These are phyloP conservation scores for Castanospermum australe DNA, from an alignment of 306 rosid genomes.

Conservation along the genomic window DNA sequence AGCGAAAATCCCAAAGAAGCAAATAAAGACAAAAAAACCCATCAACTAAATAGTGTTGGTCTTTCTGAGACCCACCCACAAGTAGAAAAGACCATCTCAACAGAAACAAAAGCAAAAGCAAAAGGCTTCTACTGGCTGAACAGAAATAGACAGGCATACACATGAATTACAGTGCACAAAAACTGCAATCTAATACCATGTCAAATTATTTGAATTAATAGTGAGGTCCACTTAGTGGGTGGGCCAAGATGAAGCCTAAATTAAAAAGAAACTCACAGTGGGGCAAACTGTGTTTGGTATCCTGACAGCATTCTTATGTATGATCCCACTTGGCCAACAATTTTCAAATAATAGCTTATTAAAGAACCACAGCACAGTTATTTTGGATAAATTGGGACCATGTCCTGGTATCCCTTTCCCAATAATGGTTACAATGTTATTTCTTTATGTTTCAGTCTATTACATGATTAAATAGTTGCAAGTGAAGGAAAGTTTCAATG, in stretches of 20 bases:
- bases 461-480: background rate
- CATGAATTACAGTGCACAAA: background rate
- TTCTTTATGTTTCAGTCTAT: background rate
- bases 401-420: background rate
- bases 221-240: background rate
- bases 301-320: background rate
- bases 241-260: background rate
- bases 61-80: background rate
- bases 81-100: background rate
- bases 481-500: background rate
- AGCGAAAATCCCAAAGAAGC: background rate
- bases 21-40: background rate
- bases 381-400: background rate
- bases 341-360: background rate
- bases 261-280: background rate
- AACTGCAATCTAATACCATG: background rate
- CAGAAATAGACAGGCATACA: background rate
- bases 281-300: background rate
- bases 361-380: background rate
- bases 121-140: constrained; percentile 12
- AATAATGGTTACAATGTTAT: background rate
- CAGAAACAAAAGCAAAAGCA: background rate
- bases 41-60: background rate
- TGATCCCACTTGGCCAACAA: background rate
- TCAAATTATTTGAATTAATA: background rate